A percentile compares a stretch with the other conserved stretches of the same genome.
Evolutionary conservation across 1,139 yeast genomes (phyloP).

Genomic region (Nadsonia starkeyi-henricii): DNA sequence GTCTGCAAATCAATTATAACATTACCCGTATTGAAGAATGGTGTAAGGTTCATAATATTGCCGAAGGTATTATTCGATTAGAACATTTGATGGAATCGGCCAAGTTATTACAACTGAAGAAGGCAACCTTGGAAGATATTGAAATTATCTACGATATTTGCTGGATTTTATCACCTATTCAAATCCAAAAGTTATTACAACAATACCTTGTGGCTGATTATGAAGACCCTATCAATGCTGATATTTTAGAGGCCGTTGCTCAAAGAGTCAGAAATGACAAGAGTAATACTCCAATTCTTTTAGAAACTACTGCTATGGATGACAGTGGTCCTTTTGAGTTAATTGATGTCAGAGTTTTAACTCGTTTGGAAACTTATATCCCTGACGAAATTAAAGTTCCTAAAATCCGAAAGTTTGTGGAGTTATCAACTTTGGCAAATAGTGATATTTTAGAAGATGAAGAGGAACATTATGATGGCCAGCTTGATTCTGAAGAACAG

Average conservation of each 20-base stretch:
- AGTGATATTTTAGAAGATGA: slow-evolving; percentile 8
- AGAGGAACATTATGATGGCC: slow-evolving; percentile 3
- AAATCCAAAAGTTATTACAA: slow-evolving; percentile 80
- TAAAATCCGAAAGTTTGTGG: slow-evolving; percentile 74
- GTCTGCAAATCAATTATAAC: slow-evolving; percentile 89
- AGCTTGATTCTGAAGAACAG: slow-evolving; percentile 1
- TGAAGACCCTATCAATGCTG: slow-evolving; percentile 84
- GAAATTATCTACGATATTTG: slow-evolving; percentile 91
- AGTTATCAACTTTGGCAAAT: slow-evolving; percentile 51
- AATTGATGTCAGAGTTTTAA: slow-evolving; percentile 71
- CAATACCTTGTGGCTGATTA: slow-evolving; percentile 90
- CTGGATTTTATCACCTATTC: slow-evolving; percentile 85
- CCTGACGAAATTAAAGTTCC: slow-evolving; percentile 94
- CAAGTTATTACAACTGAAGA: slow-evolving; percentile 80
- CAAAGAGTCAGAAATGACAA: slow-evolving; percentile 55
- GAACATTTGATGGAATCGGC: slow-evolving; percentile 90
- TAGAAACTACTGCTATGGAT: slow-evolving; percentile 46
- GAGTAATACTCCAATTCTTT: slow-evolving; percentile 25
- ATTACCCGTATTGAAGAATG: slow-evolving; percentile 95
- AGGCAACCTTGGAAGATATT: slow-evolving; percentile 80
- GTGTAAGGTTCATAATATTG: slow-evolving; percentile 91
- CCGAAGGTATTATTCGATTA: slow-evolving; percentile 78
- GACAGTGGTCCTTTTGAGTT: slow-evolving; percentile 75
- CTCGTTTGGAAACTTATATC: slow-evolving; percentile 87
- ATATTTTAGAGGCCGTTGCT: slow-evolving; percentile 72